Percentiles rank a stretch among this genome's conserved stretches.
These are phyloP conservation scores for Straminergon stramineum DNA, from an alignment of 225 moss, liverwort and hornwort species.

Conservation along the genomic window DNA sequence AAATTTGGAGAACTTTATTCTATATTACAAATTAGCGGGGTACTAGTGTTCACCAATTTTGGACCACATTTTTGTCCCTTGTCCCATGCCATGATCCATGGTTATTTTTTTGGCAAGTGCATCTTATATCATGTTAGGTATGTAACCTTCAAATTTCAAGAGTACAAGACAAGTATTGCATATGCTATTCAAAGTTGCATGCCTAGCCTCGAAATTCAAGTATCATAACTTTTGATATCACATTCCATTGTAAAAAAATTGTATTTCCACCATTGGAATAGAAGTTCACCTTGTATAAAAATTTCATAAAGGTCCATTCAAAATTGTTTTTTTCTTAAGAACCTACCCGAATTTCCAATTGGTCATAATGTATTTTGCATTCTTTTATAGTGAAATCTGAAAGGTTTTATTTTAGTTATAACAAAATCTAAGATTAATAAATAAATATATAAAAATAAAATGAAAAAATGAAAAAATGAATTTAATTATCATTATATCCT, in stretches of 20 bases:
- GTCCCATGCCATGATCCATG: too few species aligned
- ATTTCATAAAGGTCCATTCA: background rate
- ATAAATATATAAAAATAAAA: background rate
- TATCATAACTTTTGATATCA: background rate
- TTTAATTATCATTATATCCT: background rate
- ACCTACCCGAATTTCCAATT: background rate
- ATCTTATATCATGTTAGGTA: background rate
- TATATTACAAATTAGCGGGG: fast-evolving
- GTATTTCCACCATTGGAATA: fast-evolving
- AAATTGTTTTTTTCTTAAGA: background rate
- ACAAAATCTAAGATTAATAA: background rate
- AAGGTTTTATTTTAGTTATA: too few species aligned
- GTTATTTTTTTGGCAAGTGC: background rate
- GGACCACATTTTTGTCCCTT: fast-evolving
- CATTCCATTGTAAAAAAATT: fast-evolving
- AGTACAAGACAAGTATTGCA: fast-evolving
- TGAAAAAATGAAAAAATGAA: background rate
- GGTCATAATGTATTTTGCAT: too few species aligned
- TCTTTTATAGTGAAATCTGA: background rate
- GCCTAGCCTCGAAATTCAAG: background rate
- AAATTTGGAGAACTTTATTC: background rate
- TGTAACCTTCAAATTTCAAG: background rate
- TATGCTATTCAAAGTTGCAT: fast-evolving
- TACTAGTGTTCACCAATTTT: too few species aligned
- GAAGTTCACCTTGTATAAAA: background rate